Conservation (phyloP, 2,329 filamentous ascomycete species). For the Fusarium sororula region DNA sequence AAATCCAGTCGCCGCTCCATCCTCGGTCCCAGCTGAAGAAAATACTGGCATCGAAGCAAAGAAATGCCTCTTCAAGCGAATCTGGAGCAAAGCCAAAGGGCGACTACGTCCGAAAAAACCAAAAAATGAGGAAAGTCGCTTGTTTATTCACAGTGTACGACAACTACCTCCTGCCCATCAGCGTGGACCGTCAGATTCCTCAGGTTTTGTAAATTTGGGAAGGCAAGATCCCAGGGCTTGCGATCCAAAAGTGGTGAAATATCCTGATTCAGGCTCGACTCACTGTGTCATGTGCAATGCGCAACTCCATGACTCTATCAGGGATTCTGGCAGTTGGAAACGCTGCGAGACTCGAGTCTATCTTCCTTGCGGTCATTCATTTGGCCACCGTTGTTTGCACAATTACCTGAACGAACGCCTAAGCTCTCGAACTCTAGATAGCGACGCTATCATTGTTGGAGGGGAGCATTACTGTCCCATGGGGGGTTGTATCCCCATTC, state of each 20-base stretch:
- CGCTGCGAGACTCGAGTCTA: conserved; percentile 24
- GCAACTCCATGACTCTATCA: not conserved
- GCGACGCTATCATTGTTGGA: not conserved
- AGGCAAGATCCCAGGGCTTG: not conserved
- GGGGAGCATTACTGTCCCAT: not conserved
- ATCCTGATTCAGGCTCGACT: not conserved
- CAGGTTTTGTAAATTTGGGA: not conserved
- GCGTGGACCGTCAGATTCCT: not conserved
- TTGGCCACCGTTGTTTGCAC: conserved; percentile 36
- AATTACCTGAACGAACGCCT: not conserved
- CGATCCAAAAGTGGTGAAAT: not conserved
- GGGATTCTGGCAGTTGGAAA: not conserved
- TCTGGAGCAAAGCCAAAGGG: not conserved
- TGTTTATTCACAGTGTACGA: not conserved
- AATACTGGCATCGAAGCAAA: not conserved
- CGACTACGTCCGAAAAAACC: too few relatives aligned
- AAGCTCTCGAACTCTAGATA: not conserved
- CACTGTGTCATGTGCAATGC: conserved; percentile 1
- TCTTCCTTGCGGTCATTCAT: conserved; percentile 42
- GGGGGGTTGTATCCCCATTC: conserved; percentile 19
- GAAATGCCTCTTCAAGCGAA: not conserved
- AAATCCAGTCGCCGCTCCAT: not conserved
- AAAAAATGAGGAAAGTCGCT: not conserved
- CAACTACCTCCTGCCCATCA: not conserved
- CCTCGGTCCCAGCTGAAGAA: not conserved